Conservation (phyloP, 441 rosid genomes). For the Corymbia calophylla region DNA sequence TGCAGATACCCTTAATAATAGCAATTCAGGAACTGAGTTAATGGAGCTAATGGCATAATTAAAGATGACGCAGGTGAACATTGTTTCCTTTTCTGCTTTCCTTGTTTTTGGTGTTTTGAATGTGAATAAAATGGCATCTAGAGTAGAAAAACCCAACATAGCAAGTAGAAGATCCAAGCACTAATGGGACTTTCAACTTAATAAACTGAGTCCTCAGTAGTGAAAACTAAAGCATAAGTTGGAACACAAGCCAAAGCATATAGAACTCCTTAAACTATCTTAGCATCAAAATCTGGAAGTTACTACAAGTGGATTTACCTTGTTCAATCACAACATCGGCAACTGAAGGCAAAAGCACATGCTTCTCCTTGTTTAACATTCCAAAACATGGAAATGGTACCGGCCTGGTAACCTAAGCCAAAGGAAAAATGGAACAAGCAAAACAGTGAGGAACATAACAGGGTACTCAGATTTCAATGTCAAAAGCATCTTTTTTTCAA, state of each 20-base stretch:
- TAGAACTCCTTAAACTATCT: not conserved
- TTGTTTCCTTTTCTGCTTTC: not conserved
- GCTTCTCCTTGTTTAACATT: slow-evolving; percentile 60
- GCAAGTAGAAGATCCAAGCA: not conserved
- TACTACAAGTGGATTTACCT: slow-evolving; percentile 24
- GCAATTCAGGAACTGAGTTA: not conserved
- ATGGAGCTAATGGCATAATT: not conserved
- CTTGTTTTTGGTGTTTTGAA: not conserved
- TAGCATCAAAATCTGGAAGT: not conserved
- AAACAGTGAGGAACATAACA: not conserved
- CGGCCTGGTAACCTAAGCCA: slow-evolving; percentile 46
- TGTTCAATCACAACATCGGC: slow-evolving; percentile 61
- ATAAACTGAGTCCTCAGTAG: not conserved
- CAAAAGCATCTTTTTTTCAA: not conserved
- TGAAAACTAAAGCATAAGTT: not conserved
- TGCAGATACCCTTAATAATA: slow-evolving; percentile 53
- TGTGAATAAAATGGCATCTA: not conserved
- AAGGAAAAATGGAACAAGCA: not conserved
- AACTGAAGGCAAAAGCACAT: slow-evolving; percentile 56
- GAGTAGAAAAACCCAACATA: not conserved
- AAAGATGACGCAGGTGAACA: not conserved
- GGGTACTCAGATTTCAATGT: not conserved
- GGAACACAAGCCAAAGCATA: not conserved
- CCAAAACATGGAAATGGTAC: slow-evolving; percentile 69
- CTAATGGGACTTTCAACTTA: not conserved